phyloP scores from a whole-genome alignment of 345 rosid genomes.

The Psidium friedrichsthalianum region DNA sequence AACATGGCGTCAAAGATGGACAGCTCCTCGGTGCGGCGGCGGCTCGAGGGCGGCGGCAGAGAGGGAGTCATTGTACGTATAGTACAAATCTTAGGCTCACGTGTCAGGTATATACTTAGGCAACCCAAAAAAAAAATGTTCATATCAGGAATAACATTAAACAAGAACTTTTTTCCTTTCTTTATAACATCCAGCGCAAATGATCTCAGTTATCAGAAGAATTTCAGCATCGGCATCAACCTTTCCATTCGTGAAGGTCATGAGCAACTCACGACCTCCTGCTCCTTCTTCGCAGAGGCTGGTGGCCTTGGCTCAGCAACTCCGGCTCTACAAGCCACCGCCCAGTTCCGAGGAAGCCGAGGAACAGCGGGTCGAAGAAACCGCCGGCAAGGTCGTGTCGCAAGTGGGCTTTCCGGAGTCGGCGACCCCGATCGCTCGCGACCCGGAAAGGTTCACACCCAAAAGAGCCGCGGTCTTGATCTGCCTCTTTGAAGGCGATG shows the following conservation, averaged over 20 bases:
- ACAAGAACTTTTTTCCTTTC: not conserved
- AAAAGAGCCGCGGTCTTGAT: constrained; percentile 87
- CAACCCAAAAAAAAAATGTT: not conserved
- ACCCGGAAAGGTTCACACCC: constrained; percentile 51
- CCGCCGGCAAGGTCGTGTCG: constrained; percentile 58
- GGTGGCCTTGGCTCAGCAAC: constrained; percentile 48
- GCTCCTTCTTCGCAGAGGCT: constrained; percentile 24
- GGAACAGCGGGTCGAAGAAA: not conserved
- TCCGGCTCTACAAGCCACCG: constrained; percentile 65
- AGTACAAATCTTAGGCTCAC: too few species aligned
- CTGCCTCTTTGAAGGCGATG: constrained; percentile 77
- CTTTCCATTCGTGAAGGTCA: not conserved
- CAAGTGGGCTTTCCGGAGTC: constrained; percentile 86
- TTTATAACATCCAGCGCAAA: not conserved
- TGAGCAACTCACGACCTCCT: not conserved
- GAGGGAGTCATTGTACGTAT: too few species aligned
- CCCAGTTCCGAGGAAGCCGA: not conserved
- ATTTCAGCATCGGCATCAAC: constrained; percentile 11
- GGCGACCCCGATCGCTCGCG: constrained; percentile 25
- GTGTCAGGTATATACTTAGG: too few species aligned
- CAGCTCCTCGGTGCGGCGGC: too few species aligned
- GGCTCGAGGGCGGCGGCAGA: too few species aligned
- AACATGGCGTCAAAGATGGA: too few species aligned
- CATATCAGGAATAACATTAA: not conserved
- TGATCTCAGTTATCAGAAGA: constrained; percentile 30